Conservation (phyloP, 148 eudicot genomes). For the Camellia japonica region DNA sequence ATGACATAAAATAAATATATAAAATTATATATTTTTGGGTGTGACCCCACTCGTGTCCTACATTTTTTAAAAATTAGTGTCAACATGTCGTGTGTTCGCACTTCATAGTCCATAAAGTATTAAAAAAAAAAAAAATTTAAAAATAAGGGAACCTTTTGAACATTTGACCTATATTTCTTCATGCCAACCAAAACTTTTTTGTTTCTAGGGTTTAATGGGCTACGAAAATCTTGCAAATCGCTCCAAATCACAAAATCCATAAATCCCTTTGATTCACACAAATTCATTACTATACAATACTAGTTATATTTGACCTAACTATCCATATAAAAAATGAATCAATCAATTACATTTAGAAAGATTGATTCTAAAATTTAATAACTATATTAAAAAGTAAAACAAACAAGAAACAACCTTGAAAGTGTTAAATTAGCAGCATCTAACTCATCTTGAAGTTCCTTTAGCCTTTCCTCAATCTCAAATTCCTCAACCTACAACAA, state of each 20-base stretch:
- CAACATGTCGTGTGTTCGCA: no score
- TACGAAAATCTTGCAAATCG: background rate
- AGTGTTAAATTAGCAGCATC: conserved; percentile 35
- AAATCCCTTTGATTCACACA: background rate
- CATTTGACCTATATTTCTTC: background rate
- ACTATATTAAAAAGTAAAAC: background rate
- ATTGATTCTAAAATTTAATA: background rate
- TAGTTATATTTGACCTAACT: background rate
- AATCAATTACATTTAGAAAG: background rate
- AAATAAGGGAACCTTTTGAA: no score
- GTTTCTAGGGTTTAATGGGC: background rate
- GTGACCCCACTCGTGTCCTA: no score
- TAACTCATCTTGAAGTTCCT: conserved; percentile 58
- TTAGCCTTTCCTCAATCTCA: conserved; percentile 66
- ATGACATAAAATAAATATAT: no score
- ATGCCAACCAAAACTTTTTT: background rate
- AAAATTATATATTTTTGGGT: no score
- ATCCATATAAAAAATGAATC: background rate
- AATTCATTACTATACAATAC: background rate
- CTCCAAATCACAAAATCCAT: background rate
- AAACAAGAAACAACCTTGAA: conserved; percentile 45
- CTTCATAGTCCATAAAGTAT: no score
- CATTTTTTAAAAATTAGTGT: no score
- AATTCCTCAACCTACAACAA: conserved; percentile 72
- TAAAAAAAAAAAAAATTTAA: no score